Evolutionary conservation across 805 yeast species (phyloP), one percentile per base, ranked within the genome.

Genomic region (Brettanomyces nanus): DNA sequence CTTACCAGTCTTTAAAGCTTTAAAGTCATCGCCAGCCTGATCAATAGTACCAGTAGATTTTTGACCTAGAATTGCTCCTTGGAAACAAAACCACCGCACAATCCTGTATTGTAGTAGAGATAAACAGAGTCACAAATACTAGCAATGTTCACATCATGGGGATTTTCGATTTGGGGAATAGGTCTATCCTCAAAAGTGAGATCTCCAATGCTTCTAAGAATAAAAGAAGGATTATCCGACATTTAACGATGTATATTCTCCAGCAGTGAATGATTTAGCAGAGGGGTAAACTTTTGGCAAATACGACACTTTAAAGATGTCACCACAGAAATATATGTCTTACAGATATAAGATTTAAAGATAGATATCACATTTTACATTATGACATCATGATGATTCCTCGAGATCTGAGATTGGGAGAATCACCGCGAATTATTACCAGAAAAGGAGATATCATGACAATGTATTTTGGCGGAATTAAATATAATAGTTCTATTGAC

Each of bases 51-150:
- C 96, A 5, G 89, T 64, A 9, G 89, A 78, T 54, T 86, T 95
- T 53, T 86, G 96, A 32, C 95, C 96, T 46, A 85, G 63, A 27
- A 85, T 31, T 25, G 95, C 19, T 67, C 62, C 45, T 70, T 72
- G 42, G 87, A 80, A 6, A 77, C 75, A 49, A 83, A 85, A 7
- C 75, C 70, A 18, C 95, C 95, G 52, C 85, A 81, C 38, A 68
- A 71, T 3, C 95, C 95, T 45, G 81, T 82, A 22, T 76, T 72
- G 51, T 77, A 85, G 65, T 80, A 86, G 56, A 85, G 95, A 43
- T 85, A 80, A 54, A 84, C 95, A 1, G 86, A 77, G 3, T 95
- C 95, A 59, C 95, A 86, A 41, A 86, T 78, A 22, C 95, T 95
- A 4, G 31, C 31, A 19, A 86, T 71, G 49, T 79, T 72, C 29